These are phyloP conservation scores for Lepidium didymum DNA, from an alignment of 345 rosid species.

Conservation along the genomic window DNA sequence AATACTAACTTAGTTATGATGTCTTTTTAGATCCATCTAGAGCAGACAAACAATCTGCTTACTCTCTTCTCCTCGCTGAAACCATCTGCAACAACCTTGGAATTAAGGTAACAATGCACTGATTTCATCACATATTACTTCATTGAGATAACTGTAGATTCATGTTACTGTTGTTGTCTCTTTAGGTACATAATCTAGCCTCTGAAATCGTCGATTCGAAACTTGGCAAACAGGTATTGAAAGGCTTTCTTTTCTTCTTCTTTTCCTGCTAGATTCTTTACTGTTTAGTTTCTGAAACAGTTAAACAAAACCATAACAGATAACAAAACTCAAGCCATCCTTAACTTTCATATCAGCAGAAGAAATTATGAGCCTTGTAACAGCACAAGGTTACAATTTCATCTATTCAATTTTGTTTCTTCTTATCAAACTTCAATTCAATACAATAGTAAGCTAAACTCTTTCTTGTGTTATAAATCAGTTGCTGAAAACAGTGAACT, in stretches of 20 bases:
- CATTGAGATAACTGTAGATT: background rate
- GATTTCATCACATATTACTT: background rate
- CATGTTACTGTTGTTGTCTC: background rate
- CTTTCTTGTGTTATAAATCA: slow-evolving; percentile 28
- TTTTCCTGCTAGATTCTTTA: background rate
- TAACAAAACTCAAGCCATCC: slow-evolving; percentile 73
- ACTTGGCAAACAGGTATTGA: slow-evolving; percentile 81
- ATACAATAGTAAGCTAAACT: background rate
- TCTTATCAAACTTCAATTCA: background rate
- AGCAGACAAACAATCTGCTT: slow-evolving; percentile 92
- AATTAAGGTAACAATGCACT: slow-evolving; percentile 44
- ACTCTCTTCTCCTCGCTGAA: slow-evolving; percentile 89
- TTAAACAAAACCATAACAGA: slow-evolving; percentile 37
- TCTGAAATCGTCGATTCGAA: slow-evolving; percentile 89
- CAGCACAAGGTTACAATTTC: slow-evolving; percentile 74
- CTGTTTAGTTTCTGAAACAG: background rate
- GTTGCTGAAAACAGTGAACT: slow-evolving; percentile 83
- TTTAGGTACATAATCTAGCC: slow-evolving; percentile 85
- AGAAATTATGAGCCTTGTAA: slow-evolving; percentile 97
- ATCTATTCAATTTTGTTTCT: background rate
- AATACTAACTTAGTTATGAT: background rate
- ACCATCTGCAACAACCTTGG: slow-evolving; percentile 81
- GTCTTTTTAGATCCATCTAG: slow-evolving; percentile 62
- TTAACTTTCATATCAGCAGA: slow-evolving; percentile 84
- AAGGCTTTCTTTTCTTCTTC: background rate